A percentile compares a stretch with the other conserved stretches of the same genome.
phyloP scores from a whole-genome alignment of 225 moss, liverwort and hornwort genomes.

The Bryum argenteum region DNA sequence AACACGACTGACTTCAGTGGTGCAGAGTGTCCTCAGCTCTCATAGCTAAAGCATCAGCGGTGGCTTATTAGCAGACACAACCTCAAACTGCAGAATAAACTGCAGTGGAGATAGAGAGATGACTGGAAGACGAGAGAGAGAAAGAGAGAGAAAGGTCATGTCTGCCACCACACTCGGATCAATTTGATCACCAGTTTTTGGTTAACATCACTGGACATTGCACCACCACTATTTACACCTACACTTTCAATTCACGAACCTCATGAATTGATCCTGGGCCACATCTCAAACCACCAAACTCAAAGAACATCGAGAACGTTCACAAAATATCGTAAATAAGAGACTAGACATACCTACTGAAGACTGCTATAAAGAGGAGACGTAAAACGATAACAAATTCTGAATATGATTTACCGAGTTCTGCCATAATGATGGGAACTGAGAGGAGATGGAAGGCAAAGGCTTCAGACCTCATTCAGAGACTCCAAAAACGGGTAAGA shows the following conservation, averaged over 20 bases:
- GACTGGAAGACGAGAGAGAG: constrained; percentile 10
- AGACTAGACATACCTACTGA: too few species aligned
- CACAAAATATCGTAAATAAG: too few species aligned
- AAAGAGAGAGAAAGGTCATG: constrained; percentile 26
- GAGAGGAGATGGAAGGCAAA: background rate
- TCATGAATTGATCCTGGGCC: background rate
- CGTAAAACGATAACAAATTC: too few species aligned
- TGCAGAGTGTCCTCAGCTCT: constrained; percentile 35
- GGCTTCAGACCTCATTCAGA: constrained; percentile 72
- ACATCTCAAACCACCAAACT: background rate
- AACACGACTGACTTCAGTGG: constrained; percentile 5
- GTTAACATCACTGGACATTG: constrained; percentile 33
- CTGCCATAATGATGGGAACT: background rate
- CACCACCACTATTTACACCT: constrained; percentile 8
- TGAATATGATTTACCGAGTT: background rate
- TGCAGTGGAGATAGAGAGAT: constrained; percentile 13
- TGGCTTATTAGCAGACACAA: constrained; percentile 25
- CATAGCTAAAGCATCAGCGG: constrained; percentile 42
- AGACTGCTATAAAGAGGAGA: too few species aligned
- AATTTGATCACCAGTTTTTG: constrained; percentile 31
- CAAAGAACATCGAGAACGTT: background rate
- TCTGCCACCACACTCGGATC: constrained; percentile 38
- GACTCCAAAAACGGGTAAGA: constrained; percentile 94
- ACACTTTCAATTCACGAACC: background rate
- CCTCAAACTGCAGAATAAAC: constrained; percentile 31